Evolutionary conservation across 306 rosid genomes (phyloP).

Genomic region (Fagus sylvatica): DNA sequence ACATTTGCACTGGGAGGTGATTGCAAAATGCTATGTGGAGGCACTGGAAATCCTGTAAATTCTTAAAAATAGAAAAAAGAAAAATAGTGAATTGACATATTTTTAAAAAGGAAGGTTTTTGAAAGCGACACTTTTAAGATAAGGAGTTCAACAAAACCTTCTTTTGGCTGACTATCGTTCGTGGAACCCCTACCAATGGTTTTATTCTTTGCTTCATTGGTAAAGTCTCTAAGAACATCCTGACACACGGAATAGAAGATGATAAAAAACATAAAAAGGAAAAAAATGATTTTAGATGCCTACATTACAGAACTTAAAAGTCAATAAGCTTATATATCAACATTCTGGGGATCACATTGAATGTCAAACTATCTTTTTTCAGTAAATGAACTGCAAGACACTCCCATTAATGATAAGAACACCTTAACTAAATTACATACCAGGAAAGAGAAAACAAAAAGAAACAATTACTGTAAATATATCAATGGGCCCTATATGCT

Average conservation of each 20-base stretch:
- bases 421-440: background rate
- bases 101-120: slow-evolving; percentile 11
- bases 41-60: slow-evolving; percentile 49
- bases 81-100: background rate
- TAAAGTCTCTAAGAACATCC: slow-evolving; percentile 56
- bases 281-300: slow-evolving; percentile 13
- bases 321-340: background rate
- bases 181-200: slow-evolving; percentile 17
- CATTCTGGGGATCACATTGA: background rate
- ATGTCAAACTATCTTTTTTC: background rate
- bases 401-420: background rate
- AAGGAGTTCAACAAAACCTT: slow-evolving; percentile 39
- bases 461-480: background rate
- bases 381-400: background rate
- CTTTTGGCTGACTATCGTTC: slow-evolving; percentile 34
- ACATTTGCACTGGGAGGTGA: slow-evolving; percentile 51
- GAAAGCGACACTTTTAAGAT: slow-evolving; percentile 4
- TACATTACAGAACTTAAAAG: slow-evolving; percentile 5
- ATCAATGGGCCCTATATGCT: background rate
- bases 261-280: slow-evolving; percentile 18
- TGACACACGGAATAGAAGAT: slow-evolving; percentile 41
- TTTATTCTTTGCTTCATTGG: slow-evolving; percentile 45
- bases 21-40: slow-evolving; percentile 40
- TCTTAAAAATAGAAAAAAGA: slow-evolving; percentile 18
- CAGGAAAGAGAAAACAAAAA: background rate